Percentiles rank a stretch among this genome's conserved stretches.
Conservation (phyloP, 352 stramenopile genomes). For the Pythium monospermum region DNA sequence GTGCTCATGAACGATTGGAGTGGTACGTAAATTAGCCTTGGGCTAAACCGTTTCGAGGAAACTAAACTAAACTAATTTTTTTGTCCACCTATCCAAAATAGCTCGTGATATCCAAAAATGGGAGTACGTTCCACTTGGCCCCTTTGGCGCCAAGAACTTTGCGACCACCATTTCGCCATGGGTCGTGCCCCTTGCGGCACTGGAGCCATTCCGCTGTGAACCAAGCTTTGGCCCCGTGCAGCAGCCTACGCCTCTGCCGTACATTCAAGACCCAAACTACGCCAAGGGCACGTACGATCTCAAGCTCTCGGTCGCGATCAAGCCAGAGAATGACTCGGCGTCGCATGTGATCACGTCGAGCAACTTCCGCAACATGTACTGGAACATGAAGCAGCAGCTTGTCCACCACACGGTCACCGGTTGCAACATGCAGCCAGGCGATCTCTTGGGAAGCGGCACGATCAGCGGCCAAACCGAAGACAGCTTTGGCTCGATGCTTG, state of each 20-base stretch:
- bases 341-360: slow-evolving; percentile 82
- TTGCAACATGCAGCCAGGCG: slow-evolving; percentile 95
- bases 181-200: slow-evolving; percentile 92
- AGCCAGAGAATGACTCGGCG: slow-evolving; percentile 50
- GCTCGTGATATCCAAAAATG: slow-evolving; percentile 92
- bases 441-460: slow-evolving; percentile 93
- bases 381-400: slow-evolving; percentile 96
- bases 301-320: slow-evolving; percentile 70
- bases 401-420: slow-evolving; percentile 96
- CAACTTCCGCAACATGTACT: slow-evolving; percentile 97
- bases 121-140: slow-evolving; percentile 97
- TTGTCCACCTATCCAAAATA: slow-evolving; percentile 20
- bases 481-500: slow-evolving; percentile 93
- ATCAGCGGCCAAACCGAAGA: slow-evolving; percentile 90
- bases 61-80: not conserved
- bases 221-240: slow-evolving; percentile 89
- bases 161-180: slow-evolving; percentile 95
- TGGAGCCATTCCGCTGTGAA: slow-evolving; percentile 90
- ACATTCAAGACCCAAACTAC: slow-evolving; percentile 93
- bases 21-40: slow-evolving; percentile 37
- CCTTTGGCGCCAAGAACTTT: slow-evolving; percentile 97
- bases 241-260: slow-evolving; percentile 86
- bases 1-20: slow-evolving; percentile 98
- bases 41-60: not conserved
- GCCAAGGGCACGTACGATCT: slow-evolving; percentile 85